phyloP scores from a whole-genome alignment of 805 yeast species.

The Sugiyamaella lignohabitans region DNA sequence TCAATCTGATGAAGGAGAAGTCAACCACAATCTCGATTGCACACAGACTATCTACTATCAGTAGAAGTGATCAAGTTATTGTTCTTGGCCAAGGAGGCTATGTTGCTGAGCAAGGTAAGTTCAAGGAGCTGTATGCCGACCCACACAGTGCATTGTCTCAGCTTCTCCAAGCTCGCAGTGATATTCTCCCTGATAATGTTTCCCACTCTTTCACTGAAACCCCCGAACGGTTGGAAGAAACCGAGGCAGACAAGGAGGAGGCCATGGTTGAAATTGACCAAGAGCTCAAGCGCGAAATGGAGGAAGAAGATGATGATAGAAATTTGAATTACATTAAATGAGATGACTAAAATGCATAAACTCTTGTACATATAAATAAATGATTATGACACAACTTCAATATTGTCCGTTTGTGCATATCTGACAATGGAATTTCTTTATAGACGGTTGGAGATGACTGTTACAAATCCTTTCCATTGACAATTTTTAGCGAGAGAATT shows the following conservation, averaged over 20 bases:
- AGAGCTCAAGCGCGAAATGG: conserved; percentile 8
- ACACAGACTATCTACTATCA: conserved; percentile 82
- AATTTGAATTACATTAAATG: not conserved
- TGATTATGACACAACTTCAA: no score
- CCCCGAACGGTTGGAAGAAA: conserved; percentile 24
- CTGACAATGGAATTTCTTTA: no score
- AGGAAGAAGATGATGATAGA: conserved; percentile 4
- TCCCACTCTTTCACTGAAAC: conserved; percentile 29
- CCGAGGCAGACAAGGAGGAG: conserved; percentile 24
- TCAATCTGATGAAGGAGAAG: conserved; percentile 47
- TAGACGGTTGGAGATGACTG: no score
- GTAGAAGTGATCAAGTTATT: conserved; percentile 70
- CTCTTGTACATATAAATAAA: no score
- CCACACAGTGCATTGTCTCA: conserved; percentile 41
- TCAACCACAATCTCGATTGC: conserved; percentile 79
- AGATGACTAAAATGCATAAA: no score
- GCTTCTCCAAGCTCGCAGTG: conserved; percentile 19
- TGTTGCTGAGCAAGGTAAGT: conserved; percentile 67
- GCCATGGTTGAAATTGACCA: conserved; percentile 19
- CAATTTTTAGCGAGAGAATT: not conserved
- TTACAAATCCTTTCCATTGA: conserved; percentile 2
- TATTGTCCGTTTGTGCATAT: no score
- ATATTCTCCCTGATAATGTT: conserved; percentile 26
- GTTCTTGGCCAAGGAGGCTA: conserved; percentile 70
- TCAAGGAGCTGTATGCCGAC: conserved; percentile 43